phyloP scores from a whole-genome alignment of 352 stramenopile genomes.

The Pythium aphanidermatum region DNA sequence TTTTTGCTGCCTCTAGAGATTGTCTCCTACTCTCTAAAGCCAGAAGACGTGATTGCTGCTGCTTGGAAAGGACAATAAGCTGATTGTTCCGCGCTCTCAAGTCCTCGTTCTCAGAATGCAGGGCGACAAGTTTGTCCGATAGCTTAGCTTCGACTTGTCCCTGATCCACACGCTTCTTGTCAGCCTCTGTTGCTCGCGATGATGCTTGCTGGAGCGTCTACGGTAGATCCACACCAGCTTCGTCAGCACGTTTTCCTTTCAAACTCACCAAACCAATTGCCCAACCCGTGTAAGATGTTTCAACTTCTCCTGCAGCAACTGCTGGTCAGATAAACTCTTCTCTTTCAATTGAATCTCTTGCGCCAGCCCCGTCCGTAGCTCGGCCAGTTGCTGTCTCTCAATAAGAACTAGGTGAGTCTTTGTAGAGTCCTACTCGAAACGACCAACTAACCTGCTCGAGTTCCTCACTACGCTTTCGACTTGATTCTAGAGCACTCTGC shows the following conservation, averaged over 20 bases:
- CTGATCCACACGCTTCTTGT: conserved; percentile 32
- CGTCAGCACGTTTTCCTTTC: background rate
- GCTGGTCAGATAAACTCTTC: no score
- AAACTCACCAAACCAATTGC: conserved; percentile 14
- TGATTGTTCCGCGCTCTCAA: conserved; percentile 37
- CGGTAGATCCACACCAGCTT: background rate
- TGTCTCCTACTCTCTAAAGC: conserved; percentile 30
- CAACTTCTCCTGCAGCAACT: conserved; percentile 38
- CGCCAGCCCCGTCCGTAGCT: no score
- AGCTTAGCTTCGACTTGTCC: conserved; percentile 32
- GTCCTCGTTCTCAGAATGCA: conserved; percentile 54
- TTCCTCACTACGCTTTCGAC: background rate
- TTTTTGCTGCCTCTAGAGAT: conserved; percentile 26
- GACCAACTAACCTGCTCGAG: conserved; percentile 4
- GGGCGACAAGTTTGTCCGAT: conserved; percentile 28
- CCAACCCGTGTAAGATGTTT: conserved; percentile 11
- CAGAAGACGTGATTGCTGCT: conserved; percentile 33
- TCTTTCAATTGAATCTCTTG: conserved; percentile 8
- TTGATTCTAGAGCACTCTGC: background rate
- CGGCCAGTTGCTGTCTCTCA: no score
- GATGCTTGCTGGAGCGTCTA: conserved; percentile 41
- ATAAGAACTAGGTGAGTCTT: no score
- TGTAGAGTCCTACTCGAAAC: no score
- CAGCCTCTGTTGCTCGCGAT: conserved; percentile 28
- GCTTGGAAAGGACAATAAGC: conserved; percentile 37